Evolutionary conservation across 2,329 filamentous ascomycete genomes (phyloP).

Genomic region (Curvularia lunata): DNA sequence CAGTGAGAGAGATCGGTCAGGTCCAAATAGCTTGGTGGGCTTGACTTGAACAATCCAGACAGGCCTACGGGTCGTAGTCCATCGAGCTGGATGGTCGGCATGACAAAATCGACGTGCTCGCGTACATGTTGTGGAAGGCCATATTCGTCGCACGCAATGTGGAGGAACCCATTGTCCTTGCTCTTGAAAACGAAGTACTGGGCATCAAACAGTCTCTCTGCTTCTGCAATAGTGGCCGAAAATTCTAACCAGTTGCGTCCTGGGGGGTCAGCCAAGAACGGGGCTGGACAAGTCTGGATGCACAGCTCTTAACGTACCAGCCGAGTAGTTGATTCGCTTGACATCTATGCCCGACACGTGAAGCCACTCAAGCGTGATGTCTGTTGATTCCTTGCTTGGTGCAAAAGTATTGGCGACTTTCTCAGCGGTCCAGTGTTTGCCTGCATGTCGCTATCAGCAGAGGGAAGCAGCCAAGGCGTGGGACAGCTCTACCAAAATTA

Average conservation of each 20-base stretch:
- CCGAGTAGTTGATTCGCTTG: conserved; percentile 21
- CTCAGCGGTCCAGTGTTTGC: conserved; percentile 25
- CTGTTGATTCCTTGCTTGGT: conserved; percentile 19
- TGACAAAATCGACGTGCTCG: conserved; percentile 28
- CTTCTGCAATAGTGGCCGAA: conserved; percentile 16
- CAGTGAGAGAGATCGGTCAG: conserved; percentile 15
- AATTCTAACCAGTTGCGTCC: conserved; percentile 25
- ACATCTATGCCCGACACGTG: conserved; percentile 19
- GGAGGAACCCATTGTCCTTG: conserved; percentile 19
- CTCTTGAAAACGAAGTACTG: conserved; percentile 26
- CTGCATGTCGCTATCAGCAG: background rate
- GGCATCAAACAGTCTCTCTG: conserved; percentile 21
- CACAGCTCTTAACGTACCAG: conserved; percentile 6
- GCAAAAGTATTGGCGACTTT: conserved; percentile 25
- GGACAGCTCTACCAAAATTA: conserved; percentile 19
- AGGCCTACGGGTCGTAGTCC: conserved; percentile 21
- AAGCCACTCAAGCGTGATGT: conserved; percentile 25
- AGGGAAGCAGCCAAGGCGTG: background rate
- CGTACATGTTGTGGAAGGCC: conserved; percentile 20
- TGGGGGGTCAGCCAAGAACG: background rate
- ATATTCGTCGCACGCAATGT: conserved; percentile 28
- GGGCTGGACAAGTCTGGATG: background rate
- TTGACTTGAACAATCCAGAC: conserved; percentile 3
- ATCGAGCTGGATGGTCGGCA: conserved; percentile 25
- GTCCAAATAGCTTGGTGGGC: conserved; percentile 12